Percentiles rank a stretch among this genome's conserved stretches.
Conservation (phyloP, 306 rosid species). For the Geum urbanum region DNA sequence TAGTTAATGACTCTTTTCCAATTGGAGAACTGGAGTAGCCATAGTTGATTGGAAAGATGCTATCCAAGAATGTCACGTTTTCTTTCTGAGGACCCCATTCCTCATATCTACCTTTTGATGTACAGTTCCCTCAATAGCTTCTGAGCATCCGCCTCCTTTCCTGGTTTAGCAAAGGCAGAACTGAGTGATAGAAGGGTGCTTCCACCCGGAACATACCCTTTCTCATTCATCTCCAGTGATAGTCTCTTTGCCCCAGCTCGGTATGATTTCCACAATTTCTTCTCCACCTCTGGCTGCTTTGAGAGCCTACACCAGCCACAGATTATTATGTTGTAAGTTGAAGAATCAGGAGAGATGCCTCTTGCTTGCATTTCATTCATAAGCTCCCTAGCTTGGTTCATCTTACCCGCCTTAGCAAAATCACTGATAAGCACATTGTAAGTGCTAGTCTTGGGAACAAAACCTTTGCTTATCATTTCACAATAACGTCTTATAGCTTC, state of each 20-base stretch:
- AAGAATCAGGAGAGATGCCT: conserved; percentile 70
- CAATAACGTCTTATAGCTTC: conserved; percentile 64
- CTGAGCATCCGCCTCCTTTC: conserved; percentile 60
- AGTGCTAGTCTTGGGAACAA: conserved; percentile 66
- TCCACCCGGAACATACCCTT: conserved; percentile 63
- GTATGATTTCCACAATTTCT: conserved; percentile 45
- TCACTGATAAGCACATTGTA: conserved; percentile 80
- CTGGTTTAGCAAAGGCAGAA: conserved; percentile 60
- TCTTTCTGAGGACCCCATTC: conserved; percentile 22
- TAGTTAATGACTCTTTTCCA: background rate
- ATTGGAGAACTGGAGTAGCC: background rate
- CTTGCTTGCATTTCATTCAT: conserved; percentile 75
- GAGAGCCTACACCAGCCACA: conserved; percentile 81
- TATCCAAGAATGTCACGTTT: conserved; percentile 8
- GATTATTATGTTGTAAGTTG: conserved; percentile 72
- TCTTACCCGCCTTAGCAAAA: conserved; percentile 72
- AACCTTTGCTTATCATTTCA: conserved; percentile 78
- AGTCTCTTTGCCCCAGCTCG: conserved; percentile 68
- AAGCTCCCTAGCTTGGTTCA: conserved; percentile 85
- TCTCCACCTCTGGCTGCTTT: conserved; percentile 53
- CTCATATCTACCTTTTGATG: conserved; percentile 42
- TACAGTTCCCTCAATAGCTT: conserved; percentile 54
- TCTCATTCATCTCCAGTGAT: conserved; percentile 61
- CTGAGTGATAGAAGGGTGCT: conserved; percentile 53
- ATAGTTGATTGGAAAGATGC: background rate